A percentile compares a stretch with the other conserved stretches of the same genome.
Evolutionary conservation across 2,329 filamentous ascomycete genomes (phyloP).

Genomic region (Fusarium pseudonygamai): DNA sequence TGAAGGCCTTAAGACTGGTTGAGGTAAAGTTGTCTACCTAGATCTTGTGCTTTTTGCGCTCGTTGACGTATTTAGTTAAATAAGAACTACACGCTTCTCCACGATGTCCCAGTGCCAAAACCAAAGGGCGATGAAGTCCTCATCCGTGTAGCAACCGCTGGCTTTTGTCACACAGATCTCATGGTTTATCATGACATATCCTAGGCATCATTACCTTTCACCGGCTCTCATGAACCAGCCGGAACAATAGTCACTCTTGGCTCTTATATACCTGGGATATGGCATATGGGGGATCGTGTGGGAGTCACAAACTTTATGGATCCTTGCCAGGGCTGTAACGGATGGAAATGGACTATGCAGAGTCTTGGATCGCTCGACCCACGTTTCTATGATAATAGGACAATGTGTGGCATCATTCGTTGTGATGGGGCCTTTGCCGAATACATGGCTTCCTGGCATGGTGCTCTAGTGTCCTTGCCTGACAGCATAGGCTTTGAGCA

Average conservation of each 20-base stretch:
- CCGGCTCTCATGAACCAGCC: conserved; percentile 37
- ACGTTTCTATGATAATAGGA: conserved; percentile 31
- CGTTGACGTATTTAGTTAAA: conserved; percentile 12
- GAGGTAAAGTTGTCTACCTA: conserved; percentile 7
- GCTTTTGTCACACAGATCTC: conserved; percentile 36
- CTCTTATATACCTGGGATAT: conserved; percentile 9
- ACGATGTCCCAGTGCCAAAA: conserved; percentile 15
- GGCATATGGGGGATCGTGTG: conserved; percentile 26
- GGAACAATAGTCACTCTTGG: conserved; percentile 32
- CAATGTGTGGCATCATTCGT: conserved; percentile 24
- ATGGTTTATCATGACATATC: conserved; percentile 33
- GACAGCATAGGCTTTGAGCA: conserved; percentile 29
- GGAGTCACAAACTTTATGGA: conserved; percentile 33
- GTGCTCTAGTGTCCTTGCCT: conserved; percentile 21
- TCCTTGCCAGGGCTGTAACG: conserved; percentile 23
- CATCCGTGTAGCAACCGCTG: conserved; percentile 8
- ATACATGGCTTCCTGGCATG: conserved; percentile 29
- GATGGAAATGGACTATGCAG: conserved; percentile 26
- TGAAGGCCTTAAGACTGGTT: conserved; percentile 29
- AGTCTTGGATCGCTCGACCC: conserved; percentile 19
- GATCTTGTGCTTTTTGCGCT: background rate
- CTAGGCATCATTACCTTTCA: conserved; percentile 27
- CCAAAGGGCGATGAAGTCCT: conserved; percentile 21
- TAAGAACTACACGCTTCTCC: conserved; percentile 12
- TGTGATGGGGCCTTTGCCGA: conserved; percentile 27